Evolutionary conservation across 2,329 filamentous ascomycete genomes (phyloP).

Genomic region (Penicillium sumatraense): DNA sequence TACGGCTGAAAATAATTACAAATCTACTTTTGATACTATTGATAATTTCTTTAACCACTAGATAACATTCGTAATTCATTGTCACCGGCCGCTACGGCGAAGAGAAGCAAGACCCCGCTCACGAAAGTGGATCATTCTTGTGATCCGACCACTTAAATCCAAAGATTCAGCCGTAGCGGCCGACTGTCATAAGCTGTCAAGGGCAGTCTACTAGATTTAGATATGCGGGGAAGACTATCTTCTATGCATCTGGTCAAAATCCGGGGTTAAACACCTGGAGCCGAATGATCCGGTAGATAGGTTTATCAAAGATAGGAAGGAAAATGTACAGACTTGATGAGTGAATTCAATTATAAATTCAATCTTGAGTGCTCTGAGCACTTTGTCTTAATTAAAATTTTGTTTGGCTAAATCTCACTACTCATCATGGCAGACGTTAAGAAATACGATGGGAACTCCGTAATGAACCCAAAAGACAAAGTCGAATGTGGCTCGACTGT

Average conservation of each 20-base stretch:
- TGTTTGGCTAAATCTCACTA: neutral
- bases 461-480: neutral
- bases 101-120: neutral
- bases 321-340: neutral
- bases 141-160: neutral
- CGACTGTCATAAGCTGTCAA: neutral
- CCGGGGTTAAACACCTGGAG: neutral
- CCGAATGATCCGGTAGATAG: neutral
- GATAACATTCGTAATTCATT: neutral
- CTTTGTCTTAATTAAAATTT: neutral
- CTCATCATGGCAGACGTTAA: neutral
- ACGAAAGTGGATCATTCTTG: neutral
- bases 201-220: neutral
- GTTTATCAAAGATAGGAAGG: neutral
- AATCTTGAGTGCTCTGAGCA: neutral
- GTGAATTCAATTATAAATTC: neutral
- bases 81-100: neutral
- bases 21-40: neutral
- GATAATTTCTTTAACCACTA: neutral
- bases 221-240: neutral
- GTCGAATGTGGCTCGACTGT: neutral
- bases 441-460: neutral
- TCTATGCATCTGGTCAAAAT: neutral
- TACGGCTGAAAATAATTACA: neutral
- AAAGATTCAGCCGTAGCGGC: neutral